Percentiles rank a stretch among this genome's conserved stretches.
phyloP scores from a whole-genome alignment of 2,329 filamentous ascomycete species.

The Colletotrichum sp. region DNA sequence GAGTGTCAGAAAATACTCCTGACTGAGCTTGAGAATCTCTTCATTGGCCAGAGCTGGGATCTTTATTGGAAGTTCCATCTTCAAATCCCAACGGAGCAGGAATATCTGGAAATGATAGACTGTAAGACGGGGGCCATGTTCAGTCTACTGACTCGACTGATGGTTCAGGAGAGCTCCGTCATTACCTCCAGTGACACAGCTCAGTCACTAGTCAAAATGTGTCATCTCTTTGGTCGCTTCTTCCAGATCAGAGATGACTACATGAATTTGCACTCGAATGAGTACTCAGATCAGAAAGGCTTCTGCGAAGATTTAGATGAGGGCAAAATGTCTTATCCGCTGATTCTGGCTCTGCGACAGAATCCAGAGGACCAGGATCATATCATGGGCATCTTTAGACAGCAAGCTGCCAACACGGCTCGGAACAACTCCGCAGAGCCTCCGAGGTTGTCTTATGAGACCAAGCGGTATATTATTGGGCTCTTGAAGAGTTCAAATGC shows the following conservation, averaged over 20 bases:
- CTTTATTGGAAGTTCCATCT: constrained; percentile 28
- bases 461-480: neutral
- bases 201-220: neutral
- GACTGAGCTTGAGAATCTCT: constrained; percentile 23
- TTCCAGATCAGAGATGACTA: constrained; percentile 40
- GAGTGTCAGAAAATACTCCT: constrained; percentile 27
- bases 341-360: constrained; percentile 26
- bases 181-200: neutral
- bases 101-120: constrained; percentile 35
- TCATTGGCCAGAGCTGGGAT: constrained; percentile 32
- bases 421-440: neutral
- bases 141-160: constrained; percentile 18
- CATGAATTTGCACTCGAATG: constrained; percentile 29
- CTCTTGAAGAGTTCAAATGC: neutral
- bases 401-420: neutral
- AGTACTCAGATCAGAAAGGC: constrained; percentile 42
- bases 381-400: neutral
- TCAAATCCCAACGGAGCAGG: constrained; percentile 22
- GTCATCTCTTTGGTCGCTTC: constrained; percentile 27
- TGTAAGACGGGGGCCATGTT: constrained; percentile 28
- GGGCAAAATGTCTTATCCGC: constrained; percentile 42
- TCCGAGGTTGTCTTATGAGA: neutral
- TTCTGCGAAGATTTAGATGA: constrained; percentile 47
- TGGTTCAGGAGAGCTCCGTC: constrained; percentile 7
- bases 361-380: neutral